Evolutionary conservation across 495 filamentous ascomycete genomes (phyloP).

Genomic region (Echria macrotheca): DNA sequence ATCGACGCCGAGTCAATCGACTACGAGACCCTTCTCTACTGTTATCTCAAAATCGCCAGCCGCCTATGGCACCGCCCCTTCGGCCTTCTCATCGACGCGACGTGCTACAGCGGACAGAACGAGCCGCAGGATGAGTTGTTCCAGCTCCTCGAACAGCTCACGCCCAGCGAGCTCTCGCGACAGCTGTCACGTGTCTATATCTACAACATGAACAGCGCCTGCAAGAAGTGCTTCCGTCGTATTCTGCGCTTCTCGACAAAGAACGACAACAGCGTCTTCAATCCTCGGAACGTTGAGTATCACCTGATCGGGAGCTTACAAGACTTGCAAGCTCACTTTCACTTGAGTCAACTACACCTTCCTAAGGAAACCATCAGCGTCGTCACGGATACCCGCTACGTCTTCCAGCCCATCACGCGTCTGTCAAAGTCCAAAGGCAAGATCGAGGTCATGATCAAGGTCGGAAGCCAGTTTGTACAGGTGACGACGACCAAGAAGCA

Average conservation of each 20-base stretch:
- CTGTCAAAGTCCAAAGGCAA: constrained; percentile 62
- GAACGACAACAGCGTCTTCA: constrained; percentile 49
- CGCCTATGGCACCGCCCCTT: constrained; percentile 63
- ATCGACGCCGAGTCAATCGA: constrained; percentile 56
- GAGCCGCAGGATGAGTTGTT: constrained; percentile 57
- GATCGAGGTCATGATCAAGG: constrained; percentile 59
- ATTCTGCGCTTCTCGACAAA: constrained; percentile 51
- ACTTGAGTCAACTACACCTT: constrained; percentile 55
- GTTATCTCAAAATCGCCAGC: constrained; percentile 62
- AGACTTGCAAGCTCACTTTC: constrained; percentile 60
- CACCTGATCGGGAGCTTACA: constrained; percentile 54
- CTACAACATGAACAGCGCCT: constrained; percentile 66
- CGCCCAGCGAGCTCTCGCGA: constrained; percentile 51
- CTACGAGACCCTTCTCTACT: constrained; percentile 56
- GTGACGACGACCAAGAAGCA: constrained; percentile 62
- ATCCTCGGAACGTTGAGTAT: constrained; percentile 56
- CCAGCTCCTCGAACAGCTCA: constrained; percentile 51
- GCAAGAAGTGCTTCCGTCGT: constrained; percentile 56
- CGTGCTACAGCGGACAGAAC: constrained; percentile 56
- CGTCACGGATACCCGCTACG: constrained; percentile 55
- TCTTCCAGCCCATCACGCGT: constrained; percentile 58
- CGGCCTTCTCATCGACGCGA: constrained; percentile 59
- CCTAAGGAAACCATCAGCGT: constrained; percentile 64
- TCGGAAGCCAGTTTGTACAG: constrained; percentile 62
- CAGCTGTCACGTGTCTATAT: constrained; percentile 54